Evolutionary conservation across 768 basidiomycete genomes (phyloP).

Genomic region (Crepidotus variabilis): DNA sequence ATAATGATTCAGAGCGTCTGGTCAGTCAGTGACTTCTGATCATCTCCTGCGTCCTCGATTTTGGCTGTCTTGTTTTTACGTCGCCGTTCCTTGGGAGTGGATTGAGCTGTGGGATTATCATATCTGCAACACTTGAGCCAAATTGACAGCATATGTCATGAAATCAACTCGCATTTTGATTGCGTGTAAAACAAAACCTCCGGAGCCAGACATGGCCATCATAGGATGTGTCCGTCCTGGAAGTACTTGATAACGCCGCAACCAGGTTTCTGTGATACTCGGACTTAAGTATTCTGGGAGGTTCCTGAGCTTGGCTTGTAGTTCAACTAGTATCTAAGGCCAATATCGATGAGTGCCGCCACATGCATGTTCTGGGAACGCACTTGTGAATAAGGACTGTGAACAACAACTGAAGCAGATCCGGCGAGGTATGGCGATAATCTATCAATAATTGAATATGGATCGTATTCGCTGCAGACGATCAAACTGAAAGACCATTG

Average conservation of each 20-base stretch:
- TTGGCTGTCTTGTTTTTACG: slow-evolving; percentile 33
- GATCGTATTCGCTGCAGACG: slow-evolving; percentile 82
- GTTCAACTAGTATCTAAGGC: slow-evolving; percentile 66
- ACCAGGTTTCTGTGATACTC: slow-evolving; percentile 80
- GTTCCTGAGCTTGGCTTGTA: slow-evolving; percentile 67
- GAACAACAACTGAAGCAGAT: slow-evolving; percentile 82
- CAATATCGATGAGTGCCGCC: not conserved
- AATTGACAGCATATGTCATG: not conserved
- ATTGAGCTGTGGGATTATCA: slow-evolving; percentile 61
- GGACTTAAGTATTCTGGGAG: slow-evolving; percentile 71
- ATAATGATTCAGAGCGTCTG: not conserved
- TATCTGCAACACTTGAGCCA: slow-evolving; percentile 36
- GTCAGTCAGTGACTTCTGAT: not conserved
- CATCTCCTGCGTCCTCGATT: not conserved
- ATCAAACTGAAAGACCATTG: slow-evolving; percentile 49
- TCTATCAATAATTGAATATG: slow-evolving; percentile 72
- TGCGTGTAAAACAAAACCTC: slow-evolving; percentile 82
- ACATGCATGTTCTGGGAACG: slow-evolving; percentile 1
- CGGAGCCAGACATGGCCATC: slow-evolving; percentile 87
- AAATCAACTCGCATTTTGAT: slow-evolving; percentile 68
- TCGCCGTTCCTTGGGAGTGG: slow-evolving; percentile 45
- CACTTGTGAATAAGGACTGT: slow-evolving; percentile 80
- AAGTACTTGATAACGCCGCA: slow-evolving; percentile 88
- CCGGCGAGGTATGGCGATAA: slow-evolving; percentile 78
- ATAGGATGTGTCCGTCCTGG: slow-evolving; percentile 95